phyloP scores from a whole-genome alignment of 345 rosid species.

The Murraya paniculata region DNA sequence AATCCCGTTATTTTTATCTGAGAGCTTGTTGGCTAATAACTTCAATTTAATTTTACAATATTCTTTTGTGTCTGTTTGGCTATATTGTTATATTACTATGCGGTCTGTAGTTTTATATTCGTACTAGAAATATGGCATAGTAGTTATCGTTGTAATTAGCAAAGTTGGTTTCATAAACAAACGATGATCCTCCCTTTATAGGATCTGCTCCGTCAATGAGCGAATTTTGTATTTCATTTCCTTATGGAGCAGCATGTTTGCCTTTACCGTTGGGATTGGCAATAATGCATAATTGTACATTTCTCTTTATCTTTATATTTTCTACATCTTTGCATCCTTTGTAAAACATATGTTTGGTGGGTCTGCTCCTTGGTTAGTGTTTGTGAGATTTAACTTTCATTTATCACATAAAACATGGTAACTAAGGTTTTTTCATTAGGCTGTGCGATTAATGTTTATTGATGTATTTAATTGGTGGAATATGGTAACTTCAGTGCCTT shows the following conservation, averaged over 20 bases:
- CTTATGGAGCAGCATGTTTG: conserved; percentile 23
- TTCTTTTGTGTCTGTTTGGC: neutral
- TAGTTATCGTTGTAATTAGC: neutral
- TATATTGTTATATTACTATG: neutral
- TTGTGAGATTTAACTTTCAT: neutral
- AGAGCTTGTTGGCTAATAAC: neutral
- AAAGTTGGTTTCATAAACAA: neutral
- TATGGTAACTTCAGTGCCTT: conserved; percentile 60
- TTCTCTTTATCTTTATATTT: neutral
- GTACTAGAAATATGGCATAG: neutral
- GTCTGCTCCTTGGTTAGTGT: neutral
- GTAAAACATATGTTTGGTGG: neutral
- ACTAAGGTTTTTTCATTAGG: neutral
- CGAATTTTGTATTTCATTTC: conserved; percentile 18
- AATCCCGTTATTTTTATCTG: neutral
- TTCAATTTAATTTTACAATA: neutral
- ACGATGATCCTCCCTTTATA: neutral
- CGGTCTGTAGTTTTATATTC: neutral
- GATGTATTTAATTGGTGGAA: neutral
- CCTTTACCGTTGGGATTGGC: conserved; percentile 21
- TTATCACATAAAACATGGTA: neutral
- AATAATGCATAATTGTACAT: neutral
- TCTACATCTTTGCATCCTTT: neutral
- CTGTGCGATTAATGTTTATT: neutral
- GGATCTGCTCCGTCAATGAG: neutral